Evolutionary conservation across 345 rosid species (phyloP), one percentile per base, ranked within the genome.

Genomic region (Schrenkiella parvula): DNA sequence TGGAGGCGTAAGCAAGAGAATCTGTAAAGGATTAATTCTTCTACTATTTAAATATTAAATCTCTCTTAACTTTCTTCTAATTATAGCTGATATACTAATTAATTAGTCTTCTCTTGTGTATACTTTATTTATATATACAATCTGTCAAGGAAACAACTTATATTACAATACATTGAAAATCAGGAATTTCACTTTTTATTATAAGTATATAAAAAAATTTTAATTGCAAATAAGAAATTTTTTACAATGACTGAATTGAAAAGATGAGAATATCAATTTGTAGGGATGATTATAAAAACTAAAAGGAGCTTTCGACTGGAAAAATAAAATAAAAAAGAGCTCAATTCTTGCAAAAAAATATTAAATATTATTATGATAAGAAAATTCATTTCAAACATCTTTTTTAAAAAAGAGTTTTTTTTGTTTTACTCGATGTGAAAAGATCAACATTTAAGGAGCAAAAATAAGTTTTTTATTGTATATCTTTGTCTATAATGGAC

Each of bases 1-100:
- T 76, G 93, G 93, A 80, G 77, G 63, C 85, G 89, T 82, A 85
- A 15, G 58, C 78, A 59, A 72, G 75, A 75, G 71, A 67, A 74
- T 48, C 22, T 38, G 55, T 17, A 46, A 39, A 57, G 37, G 28
- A 74, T 39, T 35, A 58, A 13, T 58, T 66, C 72, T 42, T 66
- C 78, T 29, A 39, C 56, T 48, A 57, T 29, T 66, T 38, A 38
- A 58, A 50, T n/a, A n/a, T 47, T 47, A 18, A 73, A 65, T 44
- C 15, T 64, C 21, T 44, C 65, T 46, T 23, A 1, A n/a, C 22
- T 10, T 22, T 41, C 17, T 21, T 10, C 25, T 41, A 35, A 26
- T 12, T 56, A 55, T 58, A 43, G 58, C 14, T 42, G 41, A 43
- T 65, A 9, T 50, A 22, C 51, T 55, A 17, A 64, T 56, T 56